Percentiles rank a stretch among this genome's conserved stretches.
Conservation (phyloP, 495 filamentous ascomycete genomes). For the Lepraria neglecta region DNA sequence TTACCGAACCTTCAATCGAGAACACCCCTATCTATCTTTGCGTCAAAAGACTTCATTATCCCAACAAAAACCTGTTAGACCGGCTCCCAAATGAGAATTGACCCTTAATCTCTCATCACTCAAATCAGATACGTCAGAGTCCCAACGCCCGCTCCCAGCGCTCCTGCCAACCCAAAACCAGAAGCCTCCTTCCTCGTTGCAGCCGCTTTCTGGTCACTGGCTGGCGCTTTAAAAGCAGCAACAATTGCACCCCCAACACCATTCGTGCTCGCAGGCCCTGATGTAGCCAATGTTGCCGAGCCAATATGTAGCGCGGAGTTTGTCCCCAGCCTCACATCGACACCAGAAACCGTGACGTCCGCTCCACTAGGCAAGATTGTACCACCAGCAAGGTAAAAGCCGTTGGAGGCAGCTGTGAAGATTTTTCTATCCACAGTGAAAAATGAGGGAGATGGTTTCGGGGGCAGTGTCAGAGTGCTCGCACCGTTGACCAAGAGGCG, state of each 20-base stretch:
- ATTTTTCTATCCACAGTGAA: slow-evolving; percentile 8
- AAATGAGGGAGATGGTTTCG: not conserved
- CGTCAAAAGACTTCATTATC: no score
- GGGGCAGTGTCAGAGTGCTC: slow-evolving; percentile 9
- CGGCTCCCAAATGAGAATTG: no score
- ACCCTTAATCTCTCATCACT: not conserved
- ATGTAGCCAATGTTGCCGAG: not conserved
- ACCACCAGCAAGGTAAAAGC: slow-evolving; percentile 9
- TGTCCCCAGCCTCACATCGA: not conserved
- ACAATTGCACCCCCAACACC: not conserved
- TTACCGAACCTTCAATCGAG: no score
- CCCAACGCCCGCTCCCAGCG: not conserved
- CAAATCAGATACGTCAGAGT: not conserved
- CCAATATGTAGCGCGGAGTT: slow-evolving; percentile 1
- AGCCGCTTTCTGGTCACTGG: not conserved
- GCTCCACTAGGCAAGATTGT: slow-evolving; percentile 13
- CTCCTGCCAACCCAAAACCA: not conserved
- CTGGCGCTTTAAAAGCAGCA: not conserved
- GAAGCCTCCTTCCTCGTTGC: not conserved
- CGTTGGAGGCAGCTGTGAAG: slow-evolving; percentile 8
- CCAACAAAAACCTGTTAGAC: no score
- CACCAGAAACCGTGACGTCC: slow-evolving; percentile 9
- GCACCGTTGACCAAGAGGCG: slow-evolving; percentile 11
- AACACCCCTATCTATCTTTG: no score
- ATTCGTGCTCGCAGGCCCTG: not conserved